Evolutionary conservation across 176 grass and related monocot genomes (phyloP), one percentile per base, ranked within the genome.

Genomic region (Carex parvula): DNA sequence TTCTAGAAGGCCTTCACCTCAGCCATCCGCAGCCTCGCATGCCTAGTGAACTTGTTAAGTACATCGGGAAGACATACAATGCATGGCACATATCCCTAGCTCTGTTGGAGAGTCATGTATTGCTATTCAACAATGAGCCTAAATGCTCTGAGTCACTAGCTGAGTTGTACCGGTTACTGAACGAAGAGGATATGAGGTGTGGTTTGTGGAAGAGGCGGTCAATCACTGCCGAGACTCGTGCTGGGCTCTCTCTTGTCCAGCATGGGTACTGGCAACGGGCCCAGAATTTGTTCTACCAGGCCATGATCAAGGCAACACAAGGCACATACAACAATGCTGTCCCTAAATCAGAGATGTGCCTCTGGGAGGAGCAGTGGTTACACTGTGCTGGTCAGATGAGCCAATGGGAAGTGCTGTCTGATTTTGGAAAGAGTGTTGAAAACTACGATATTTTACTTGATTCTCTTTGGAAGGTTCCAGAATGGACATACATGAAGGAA

Each of bases 231-330:
- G 96, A 99, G 93, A 99, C 96, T 60, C 92, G 93, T 88, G 93
- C 96, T 63, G 96, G 96, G 14, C 81, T 99, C 20, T 99, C 96
- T 83, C 87, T 99, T 79, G 90, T 95, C 72, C 96, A 99, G 79
- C 96, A 99, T 88, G 96, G 96, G 79, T 95, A 99, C 70, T 99
- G 93, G 96, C 93, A 92, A 60, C 88, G 89, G 39, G 93, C 96
- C 41, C 96, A 99, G 76, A 95, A 87, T 85, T 83, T 99, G 60
- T 99, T 99, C 85, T 95, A 99, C 84, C 96, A 99, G 80, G 96
- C 96, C 79, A 99, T 99, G 96, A 99, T 99, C 61, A 99, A 99
- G 91, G 91, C 96, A 85, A 99, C 96, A 83, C 96, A 99, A 85
- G 96, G 96, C 71, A 99, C 96, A 58, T 95, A 99, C 62, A 99